phyloP scores from a whole-genome alignment of 192 early-diverging fungal species.

The Pecoramyces ruminantium region DNA sequence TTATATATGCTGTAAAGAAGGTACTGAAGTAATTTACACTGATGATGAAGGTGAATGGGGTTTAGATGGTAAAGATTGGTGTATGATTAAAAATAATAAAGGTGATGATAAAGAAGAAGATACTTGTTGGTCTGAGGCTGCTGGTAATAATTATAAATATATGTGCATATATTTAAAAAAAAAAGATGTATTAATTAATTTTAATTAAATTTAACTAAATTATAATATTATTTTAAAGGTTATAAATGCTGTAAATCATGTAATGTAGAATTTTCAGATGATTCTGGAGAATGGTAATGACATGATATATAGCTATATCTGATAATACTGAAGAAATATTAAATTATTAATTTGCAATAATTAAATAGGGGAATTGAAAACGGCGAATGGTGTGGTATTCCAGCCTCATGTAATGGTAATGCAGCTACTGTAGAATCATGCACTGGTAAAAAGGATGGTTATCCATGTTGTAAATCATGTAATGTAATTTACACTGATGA shows the following conservation, averaged over 20 bases:
- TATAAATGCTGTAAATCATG: background rate
- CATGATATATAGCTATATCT: too few species aligned
- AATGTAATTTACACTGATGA: background rate
- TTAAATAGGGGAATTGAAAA: too few species aligned
- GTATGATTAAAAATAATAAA: background rate
- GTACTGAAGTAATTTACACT: background rate
- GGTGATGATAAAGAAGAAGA: too few species aligned
- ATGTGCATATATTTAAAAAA: too few species aligned
- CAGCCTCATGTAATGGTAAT: background rate
- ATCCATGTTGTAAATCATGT: background rate
- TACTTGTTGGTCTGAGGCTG: too few species aligned
- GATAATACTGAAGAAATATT: too few species aligned
- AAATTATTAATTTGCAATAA: too few species aligned
- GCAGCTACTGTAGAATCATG: slow-evolving; percentile 4
- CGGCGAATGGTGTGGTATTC: background rate
- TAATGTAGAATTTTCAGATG: background rate
- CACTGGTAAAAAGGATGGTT: background rate
- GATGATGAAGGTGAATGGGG: background rate
- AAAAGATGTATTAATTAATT: too few species aligned
- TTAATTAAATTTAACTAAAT: too few species aligned
- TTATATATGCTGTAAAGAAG: background rate
- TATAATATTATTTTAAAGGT: background rate
- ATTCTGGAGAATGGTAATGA: background rate
- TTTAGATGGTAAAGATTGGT: too few species aligned
- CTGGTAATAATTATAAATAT: background rate